Evolutionary conservation across 2,329 filamentous ascomycete species (phyloP).

Genomic region (Pestalotiopsis sp.): DNA sequence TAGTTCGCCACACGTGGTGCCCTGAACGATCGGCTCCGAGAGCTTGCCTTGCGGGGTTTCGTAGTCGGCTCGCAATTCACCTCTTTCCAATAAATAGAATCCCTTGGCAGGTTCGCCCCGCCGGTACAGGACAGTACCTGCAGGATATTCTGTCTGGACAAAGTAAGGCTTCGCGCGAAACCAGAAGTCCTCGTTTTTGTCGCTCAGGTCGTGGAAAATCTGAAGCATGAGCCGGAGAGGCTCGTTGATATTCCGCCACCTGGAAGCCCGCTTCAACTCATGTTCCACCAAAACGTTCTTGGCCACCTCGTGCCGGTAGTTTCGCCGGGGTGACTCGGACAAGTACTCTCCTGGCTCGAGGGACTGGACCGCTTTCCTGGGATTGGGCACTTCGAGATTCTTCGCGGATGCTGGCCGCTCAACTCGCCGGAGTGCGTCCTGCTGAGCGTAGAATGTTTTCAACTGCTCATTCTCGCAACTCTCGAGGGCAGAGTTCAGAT

Average conservation of each 20-base stretch:
- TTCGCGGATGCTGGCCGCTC: conserved; percentile 44
- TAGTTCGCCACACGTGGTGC: conserved; percentile 92
- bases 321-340: conserved; percentile 80
- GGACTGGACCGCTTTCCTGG: conserved; percentile 30
- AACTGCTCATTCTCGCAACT: conserved; percentile 94
- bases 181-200: conserved; percentile 95
- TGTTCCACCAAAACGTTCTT: conserved; percentile 72
- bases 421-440: conserved; percentile 58
- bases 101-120: conserved; percentile 76
- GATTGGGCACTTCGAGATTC: conserved; percentile 51
- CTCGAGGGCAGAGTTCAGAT: conserved; percentile 91
- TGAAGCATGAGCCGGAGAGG: conserved; percentile 90
- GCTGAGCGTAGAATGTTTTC: conserved; percentile 74
- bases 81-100: conserved; percentile 89
- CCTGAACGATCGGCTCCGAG: conserved; percentile 89
- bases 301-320: conserved; percentile 78
- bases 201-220: conserved; percentile 87
- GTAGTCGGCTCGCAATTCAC: conserved; percentile 89
- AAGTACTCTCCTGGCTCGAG: conserved; percentile 37
- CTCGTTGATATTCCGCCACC: conserved; percentile 87
- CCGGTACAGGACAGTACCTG: conserved; percentile 75
- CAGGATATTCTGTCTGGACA: conserved; percentile 63
- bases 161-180: conserved; percentile 81
- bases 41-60: conserved; percentile 86
- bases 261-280: conserved; percentile 60